These are phyloP conservation scores for Vickermania spadyakhi DNA, from an alignment of 208 protist genomes.

Conservation along the genomic window DNA sequence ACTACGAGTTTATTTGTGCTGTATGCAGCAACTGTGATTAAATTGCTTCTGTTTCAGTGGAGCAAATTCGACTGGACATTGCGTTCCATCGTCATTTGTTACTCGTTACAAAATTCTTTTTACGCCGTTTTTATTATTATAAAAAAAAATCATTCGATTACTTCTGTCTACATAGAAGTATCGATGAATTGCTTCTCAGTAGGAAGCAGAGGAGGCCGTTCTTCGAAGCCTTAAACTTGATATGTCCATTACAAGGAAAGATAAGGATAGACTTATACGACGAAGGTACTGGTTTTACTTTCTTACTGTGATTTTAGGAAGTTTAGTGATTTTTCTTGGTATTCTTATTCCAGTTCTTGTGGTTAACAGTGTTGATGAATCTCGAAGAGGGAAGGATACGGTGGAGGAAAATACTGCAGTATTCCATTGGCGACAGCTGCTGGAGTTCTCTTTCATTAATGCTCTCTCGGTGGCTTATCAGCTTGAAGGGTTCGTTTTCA, in stretches of 20 bases:
- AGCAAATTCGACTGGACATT: too few species aligned
- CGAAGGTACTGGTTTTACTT: conserved; percentile 6
- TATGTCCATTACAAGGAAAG: background rate
- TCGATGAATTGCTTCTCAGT: too few species aligned
- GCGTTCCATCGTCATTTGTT: too few species aligned
- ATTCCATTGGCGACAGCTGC: conserved; percentile 4
- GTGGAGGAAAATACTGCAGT: background rate
- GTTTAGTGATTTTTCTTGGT: background rate
- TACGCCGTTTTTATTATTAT: too few species aligned
- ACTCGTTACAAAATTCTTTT: too few species aligned
- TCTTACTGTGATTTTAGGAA: conserved; percentile 7
- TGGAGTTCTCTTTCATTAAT: conserved; percentile 28
- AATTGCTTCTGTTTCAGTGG: too few species aligned
- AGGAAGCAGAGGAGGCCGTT: too few species aligned
- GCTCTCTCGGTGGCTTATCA: conserved; percentile 14
- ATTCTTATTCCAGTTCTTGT: conserved; percentile 1
- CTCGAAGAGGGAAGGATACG: background rate
- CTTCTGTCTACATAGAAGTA: too few species aligned
- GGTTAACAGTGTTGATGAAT: background rate
- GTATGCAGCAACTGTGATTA: too few species aligned
- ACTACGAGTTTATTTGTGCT: too few species aligned
- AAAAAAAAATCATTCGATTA: too few species aligned
- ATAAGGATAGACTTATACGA: background rate
- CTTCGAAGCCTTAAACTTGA: too few species aligned
- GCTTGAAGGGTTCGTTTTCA: conserved; percentile 43